Base-by-base conservation (phyloP, 306 rosid species). In the Prunus davidiana region DNA sequence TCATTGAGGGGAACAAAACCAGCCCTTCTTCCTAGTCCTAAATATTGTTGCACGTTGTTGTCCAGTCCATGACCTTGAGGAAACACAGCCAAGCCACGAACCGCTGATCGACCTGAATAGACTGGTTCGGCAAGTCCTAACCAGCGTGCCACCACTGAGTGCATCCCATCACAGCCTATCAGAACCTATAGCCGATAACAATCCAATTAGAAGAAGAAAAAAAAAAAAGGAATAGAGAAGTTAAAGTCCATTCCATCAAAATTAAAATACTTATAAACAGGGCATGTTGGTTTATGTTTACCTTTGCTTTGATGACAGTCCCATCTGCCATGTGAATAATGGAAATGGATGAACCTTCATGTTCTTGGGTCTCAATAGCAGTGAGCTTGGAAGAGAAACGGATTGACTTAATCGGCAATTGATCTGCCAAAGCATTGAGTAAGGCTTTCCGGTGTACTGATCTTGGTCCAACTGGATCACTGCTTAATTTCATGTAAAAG, bases 21-120 rank as follows among this genome's bases (percentile, higher is more conserved):
- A 72, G 73, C 78, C 67, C 69, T 72, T 72, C 45, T 43, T n/a
- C 68, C 61, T 3, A 14, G 3, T 52, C 67, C 52, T 41, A 25
- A 13, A 16, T 52, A 79, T 24, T 64, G 68, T 8, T 45, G 50
- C 38, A 2, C 25, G 6, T 64, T 56, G 12, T 51, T 47, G 18
- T 64, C 67, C 12, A 64, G 46, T 34, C 82, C 67, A 72, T 79
- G 82, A 8, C 78, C 82, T 43, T 72, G 41, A n/a, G 82, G 82
- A 64, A 24, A 69, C 57, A 72, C 46, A 3, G 52, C 72, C 67
- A 72, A 64, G 14, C 62, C 73, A 54, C 82, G 77, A 25, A 27
- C 73, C 3, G 78, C 73, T 24, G 73, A 72, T 8, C 82, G 72
- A 18, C 82, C 78, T 3, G 78, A 79, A 72, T 43, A 12, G 5